These are phyloP conservation scores for Penicillium lividum DNA, from an alignment of 495 filamentous ascomycete species.

Conservation along the genomic window DNA sequence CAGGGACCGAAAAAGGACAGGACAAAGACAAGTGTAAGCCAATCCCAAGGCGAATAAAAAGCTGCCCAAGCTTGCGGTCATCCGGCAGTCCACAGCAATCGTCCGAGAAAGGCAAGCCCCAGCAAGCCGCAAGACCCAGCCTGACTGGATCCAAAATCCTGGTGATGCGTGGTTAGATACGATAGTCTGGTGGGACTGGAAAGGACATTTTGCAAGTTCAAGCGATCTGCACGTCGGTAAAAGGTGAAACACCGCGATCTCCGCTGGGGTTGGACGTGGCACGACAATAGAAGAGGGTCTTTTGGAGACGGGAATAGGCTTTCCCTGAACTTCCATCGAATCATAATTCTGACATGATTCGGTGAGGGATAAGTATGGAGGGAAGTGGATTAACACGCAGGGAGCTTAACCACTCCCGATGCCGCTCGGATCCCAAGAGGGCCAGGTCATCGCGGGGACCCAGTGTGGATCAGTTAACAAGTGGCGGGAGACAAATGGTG, in stretches of 20 bases:
- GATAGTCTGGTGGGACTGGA: slow-evolving; percentile 5
- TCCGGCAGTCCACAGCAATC: slow-evolving; percentile 16
- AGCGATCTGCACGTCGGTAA: slow-evolving; percentile 22
- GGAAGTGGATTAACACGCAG: slow-evolving; percentile 1
- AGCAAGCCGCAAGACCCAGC: slow-evolving; percentile 9
- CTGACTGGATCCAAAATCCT: slow-evolving; percentile 8
- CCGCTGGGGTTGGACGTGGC: slow-evolving; percentile 1
- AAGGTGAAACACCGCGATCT: slow-evolving; percentile 17
- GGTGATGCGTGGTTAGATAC: slow-evolving; percentile 3
- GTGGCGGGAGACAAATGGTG: slow-evolving; percentile 14
- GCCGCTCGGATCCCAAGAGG: slow-evolving; percentile 7
- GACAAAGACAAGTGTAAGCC: slow-evolving; percentile 2
- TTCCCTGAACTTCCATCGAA: slow-evolving; percentile 3
- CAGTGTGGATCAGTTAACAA: slow-evolving; percentile 1
- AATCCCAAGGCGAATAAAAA: slow-evolving; percentile 6
- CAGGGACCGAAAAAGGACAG: slow-evolving; percentile 10
- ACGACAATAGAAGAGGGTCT: not conserved
- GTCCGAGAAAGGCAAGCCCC: slow-evolving; percentile 18
- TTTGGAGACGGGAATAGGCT: slow-evolving; percentile 1
- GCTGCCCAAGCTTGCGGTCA: slow-evolving; percentile 18
- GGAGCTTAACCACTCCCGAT: slow-evolving; percentile 17
- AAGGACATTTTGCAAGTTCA: slow-evolving; percentile 5
- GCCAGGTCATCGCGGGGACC: slow-evolving; percentile 46
- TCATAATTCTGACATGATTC: slow-evolving; percentile 22
- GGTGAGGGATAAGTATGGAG: slow-evolving; percentile 19